Conservation (phyloP, 805 yeast genomes). For the Candida peoriensis region DNA sequence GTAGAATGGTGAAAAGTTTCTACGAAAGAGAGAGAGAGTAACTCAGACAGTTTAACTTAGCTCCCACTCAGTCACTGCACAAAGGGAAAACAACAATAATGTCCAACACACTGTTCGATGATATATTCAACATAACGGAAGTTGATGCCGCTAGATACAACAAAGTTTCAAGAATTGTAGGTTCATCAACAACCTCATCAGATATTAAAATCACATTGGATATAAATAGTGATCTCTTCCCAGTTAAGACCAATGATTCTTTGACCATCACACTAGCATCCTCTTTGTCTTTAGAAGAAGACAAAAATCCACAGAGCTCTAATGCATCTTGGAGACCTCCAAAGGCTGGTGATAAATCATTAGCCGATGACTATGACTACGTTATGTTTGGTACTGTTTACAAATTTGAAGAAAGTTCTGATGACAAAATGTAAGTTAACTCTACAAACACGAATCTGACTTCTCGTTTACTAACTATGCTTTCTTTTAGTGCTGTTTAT, state of each 20-base stretch:
- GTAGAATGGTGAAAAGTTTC: background rate
- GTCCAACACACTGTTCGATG: constrained; percentile 85
- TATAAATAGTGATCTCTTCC: constrained; percentile 87
- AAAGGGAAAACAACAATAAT: constrained; percentile 32
- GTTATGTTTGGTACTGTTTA: constrained; percentile 98
- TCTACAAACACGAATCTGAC: background rate
- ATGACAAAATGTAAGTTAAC: constrained; percentile 37
- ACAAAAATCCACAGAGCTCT: constrained; percentile 40
- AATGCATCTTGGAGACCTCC: constrained; percentile 51
- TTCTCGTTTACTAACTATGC: constrained; percentile 4
- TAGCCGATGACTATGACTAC: constrained; percentile 96
- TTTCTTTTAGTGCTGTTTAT: constrained; percentile 59
- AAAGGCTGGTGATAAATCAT: constrained; percentile 71
- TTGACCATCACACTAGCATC: constrained; percentile 85
- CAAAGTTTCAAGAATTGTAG: constrained; percentile 85
- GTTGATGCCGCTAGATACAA: constrained; percentile 88
- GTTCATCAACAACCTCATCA: constrained; percentile 74
- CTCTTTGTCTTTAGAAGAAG: constrained; percentile 51
- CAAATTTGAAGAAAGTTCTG: constrained; percentile 84
- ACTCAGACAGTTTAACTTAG: background rate
- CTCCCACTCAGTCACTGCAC: too few relatives aligned
- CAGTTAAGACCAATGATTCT: constrained; percentile 69
- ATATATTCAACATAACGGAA: constrained; percentile 79
- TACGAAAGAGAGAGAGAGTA: background rate
- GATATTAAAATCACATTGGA: constrained; percentile 84